Evolutionary conservation across 2,329 filamentous ascomycete species (phyloP), one percentile per base, ranked within the genome.

Genomic region (Colletotrichum sp.): DNA sequence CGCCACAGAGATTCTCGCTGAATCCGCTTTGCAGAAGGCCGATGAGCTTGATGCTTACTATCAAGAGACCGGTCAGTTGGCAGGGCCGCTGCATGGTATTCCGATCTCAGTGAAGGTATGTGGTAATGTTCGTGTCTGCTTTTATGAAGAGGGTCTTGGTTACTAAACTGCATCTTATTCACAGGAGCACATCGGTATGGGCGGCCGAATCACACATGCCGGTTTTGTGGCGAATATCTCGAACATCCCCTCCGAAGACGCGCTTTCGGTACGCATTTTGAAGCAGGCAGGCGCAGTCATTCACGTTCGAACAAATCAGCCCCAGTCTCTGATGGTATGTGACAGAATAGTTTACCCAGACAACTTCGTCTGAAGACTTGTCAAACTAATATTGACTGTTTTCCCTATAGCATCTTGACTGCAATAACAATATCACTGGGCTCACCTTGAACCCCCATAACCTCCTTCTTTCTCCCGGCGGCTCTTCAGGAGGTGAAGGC

Each of bases 61-160:
- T 3, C 82, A 83, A 18, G 79, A 79, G 32, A 88, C 87, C 1
- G 87, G 88, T 15, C 83, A 89, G 55, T 82, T 86, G 0, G 30
- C 86, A 0, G 94, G 94, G 0, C 93, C 93, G 3, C 86, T 95
- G 2, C 93, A 95, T 82, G 94, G 81, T 73, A 86, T 93, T 1
- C 92, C 92, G 2, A 82, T 93, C 34, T 92, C 92, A 0, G 87
- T 95, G 57, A 95, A 95, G 80, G 93, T 95, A 83, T 92, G 93
- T 79, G 93, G 3, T 1, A 7, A 52, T 3, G 4, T 52, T 2
- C 13, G 6, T 21, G n/a, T 48, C n/a, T 52, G n/a, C 12, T 24
- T 21, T 21, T 0, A 48, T 48, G 43, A 12, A 13, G 6, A 21
- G 1, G 4, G n/a, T 6, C 10, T 3, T 7, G 10, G 1, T 48